Conservation (phyloP, 495 filamentous ascomycete species). For the Lasiosphaeria miniovina region DNA sequence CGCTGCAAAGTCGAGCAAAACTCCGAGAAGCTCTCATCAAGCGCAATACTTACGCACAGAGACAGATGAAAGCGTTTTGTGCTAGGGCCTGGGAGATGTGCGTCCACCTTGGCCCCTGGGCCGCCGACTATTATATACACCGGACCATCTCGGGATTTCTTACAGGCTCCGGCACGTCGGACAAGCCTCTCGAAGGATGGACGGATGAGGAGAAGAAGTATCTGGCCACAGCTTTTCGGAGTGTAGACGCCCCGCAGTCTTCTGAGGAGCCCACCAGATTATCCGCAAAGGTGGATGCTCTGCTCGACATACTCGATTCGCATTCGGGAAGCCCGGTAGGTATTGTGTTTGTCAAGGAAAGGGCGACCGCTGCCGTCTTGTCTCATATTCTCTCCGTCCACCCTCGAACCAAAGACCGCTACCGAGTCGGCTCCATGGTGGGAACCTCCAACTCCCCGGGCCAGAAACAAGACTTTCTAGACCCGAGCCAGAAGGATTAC, state of each 20-base stretch:
- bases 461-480: conserved; percentile 53
- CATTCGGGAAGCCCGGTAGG: conserved; percentile 54
- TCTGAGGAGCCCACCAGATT: conserved; percentile 28
- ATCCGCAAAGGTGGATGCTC: conserved; percentile 51
- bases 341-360: conserved; percentile 75
- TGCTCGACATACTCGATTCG: conserved; percentile 53
- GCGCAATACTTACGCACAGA: conserved; percentile 59
- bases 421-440: conserved; percentile 64
- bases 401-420: conserved; percentile 53
- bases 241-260: conserved; percentile 37
- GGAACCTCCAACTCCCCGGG: conserved; percentile 59
- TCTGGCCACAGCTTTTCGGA: conserved; percentile 49
- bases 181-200: conserved; percentile 37
- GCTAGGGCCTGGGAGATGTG: conserved; percentile 49
- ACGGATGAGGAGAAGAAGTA: conserved; percentile 58
- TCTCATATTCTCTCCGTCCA: conserved; percentile 62
- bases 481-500: conserved; percentile 56
- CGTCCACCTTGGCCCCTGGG: conserved; percentile 71
- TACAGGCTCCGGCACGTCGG: conserved; percentile 22
- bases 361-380: conserved; percentile 67
- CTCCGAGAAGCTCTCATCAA: conserved; percentile 48
- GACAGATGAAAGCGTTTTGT: conserved; percentile 60
- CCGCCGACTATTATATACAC: conserved; percentile 67
- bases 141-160: conserved; percentile 51
- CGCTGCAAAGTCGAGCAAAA: conserved; percentile 30